Base-by-base conservation (phyloP, 208 protist genomes). In the Trypanosoma rangeli region DNA sequence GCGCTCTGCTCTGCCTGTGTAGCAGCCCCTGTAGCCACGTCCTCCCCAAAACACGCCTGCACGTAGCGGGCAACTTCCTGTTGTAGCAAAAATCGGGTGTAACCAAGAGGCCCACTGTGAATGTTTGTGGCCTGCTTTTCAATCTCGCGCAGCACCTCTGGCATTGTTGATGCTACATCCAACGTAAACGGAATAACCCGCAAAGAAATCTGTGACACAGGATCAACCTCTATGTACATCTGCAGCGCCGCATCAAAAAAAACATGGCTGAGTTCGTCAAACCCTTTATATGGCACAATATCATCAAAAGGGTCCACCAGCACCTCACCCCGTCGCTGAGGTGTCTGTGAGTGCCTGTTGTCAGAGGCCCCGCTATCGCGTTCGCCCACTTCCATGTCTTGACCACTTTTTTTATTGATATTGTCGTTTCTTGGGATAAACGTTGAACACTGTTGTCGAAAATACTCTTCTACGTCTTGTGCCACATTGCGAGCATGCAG, bases 151-250 rank as follows among this genome's bases (percentile, higher is more conserved):
- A 73, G 44, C 37, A 71, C 68, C 22, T 64, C 33, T 16, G 66
- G 66, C 57, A 71, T 70, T 33, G 10, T 35, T 61, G 70, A 10
- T 37, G 29, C 16, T 50, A 54, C 33, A 15, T 39, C 18, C 31
- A 46, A 58, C n/a, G 57, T 13, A 70, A 82, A 82, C 10, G 39
- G 76, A 49, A 75, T 52, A 13, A 64, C 42, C 28, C 76, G 70
- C 2, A 78, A 3, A 42, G 64, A 77, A 18, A 37, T 4, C 26
- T 71, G 35, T 50, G 49, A 29, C 58, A 82, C 44, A 20, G 76
- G 76, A 37, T 82, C 76, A 57, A 82, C 70, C 53, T 82, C 76
- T 55, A 82, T 65, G 35, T 74, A 78, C 24, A 82, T 4, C 35
- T 55, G 42, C 31, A 60, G 65, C 18, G 31, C 18, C 15, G 62